Base-by-base conservation (phyloP, 129 eudicot genomes). In the Mikania micrantha region DNA sequence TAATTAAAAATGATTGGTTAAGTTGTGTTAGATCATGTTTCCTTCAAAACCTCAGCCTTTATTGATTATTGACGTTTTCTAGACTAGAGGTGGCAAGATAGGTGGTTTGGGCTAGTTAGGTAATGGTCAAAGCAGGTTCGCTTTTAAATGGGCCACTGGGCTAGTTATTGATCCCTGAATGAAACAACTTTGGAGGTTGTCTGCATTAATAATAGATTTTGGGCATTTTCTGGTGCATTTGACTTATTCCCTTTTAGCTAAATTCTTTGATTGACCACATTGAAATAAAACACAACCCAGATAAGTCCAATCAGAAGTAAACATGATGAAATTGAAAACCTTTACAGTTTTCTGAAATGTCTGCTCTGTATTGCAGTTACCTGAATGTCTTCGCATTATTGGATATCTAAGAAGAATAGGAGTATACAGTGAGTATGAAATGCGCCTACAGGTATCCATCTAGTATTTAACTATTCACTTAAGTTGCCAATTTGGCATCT, bases 361-460 rank as follows among this genome's bases (percentile, higher is more conserved):
- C 38, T n/a, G n/a, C n/a, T 69, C 31, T 82, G 40, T 67, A 47
- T 70, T 84, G 78, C 84, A 92, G 98, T 82, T 92, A 77, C 98
- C 98, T 66, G 98, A 92, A 77, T 92, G 98, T 83, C 95, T 92
- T 56, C 98, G 98, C 57, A 92, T 92, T 5, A 92, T 92, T 67
- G 98, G 98, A 82, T 92, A 92, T 81, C 74, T 92, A 64, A 91
- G 98, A 69, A 83, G 98, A 47, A 86, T 92, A 70, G 98, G 96
- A 80, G 91, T 86, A 49, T 92, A 81, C 28, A 92, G 80, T 45
- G 96, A 92, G 77, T 88, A 92, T 29, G 96, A 88, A 73, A 88
- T 92, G 96, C 98, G 98, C 47, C 78, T 92, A 32, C 98, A 88
- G 98, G 98, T 92, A 73, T 49, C 35, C 27, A 20, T 36, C 9